phyloP scores from a whole-genome alignment of 2,329 filamentous ascomycete species.

The Aspergillus brunneoviolaceus region DNA sequence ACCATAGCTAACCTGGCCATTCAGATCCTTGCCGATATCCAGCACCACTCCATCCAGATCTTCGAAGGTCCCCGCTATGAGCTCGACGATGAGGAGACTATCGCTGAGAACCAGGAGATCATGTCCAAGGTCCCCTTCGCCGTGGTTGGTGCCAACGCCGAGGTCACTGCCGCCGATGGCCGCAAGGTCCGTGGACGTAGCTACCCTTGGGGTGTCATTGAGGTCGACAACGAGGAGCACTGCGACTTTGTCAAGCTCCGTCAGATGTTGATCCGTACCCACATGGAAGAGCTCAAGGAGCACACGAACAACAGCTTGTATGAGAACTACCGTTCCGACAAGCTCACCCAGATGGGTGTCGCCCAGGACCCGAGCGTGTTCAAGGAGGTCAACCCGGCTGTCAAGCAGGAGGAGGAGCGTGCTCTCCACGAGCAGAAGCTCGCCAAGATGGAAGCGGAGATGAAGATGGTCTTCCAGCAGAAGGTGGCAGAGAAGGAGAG shows the following conservation, averaged over 20 bases:
- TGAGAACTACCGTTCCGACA: slow-evolving; percentile 99
- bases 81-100: slow-evolving; percentile 98
- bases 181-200: slow-evolving; percentile 93
- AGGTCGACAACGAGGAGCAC: slow-evolving; percentile 99
- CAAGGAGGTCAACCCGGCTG: slow-evolving; percentile 99
- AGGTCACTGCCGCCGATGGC: slow-evolving; percentile 87
- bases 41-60: slow-evolving; percentile 96
- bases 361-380: slow-evolving; percentile 98
- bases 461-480: slow-evolving; percentile 99
- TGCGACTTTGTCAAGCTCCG: slow-evolving; percentile 99
- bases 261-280: slow-evolving; percentile 99
- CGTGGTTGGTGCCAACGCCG: slow-evolving; percentile 93
- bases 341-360: slow-evolving; percentile 97
- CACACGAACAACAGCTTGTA: slow-evolving; percentile 99
- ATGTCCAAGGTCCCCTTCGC: slow-evolving; percentile 99
- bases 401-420: slow-evolving; percentile 99
- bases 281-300: slow-evolving; percentile 99
- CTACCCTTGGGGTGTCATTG: slow-evolving; percentile 98
- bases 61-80: slow-evolving; percentile 98
- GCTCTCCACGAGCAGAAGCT: slow-evolving; percentile 98
- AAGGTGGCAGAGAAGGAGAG: slow-evolving; percentile 99
- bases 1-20: slow-evolving; percentile 25
- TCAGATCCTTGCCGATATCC: slow-evolving; percentile 94
- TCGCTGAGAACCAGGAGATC: slow-evolving; percentile 99
- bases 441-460: slow-evolving; percentile 99